Evolutionary conservation across 257 asterid genomes (phyloP).

Genomic region (Scutellaria minor): DNA sequence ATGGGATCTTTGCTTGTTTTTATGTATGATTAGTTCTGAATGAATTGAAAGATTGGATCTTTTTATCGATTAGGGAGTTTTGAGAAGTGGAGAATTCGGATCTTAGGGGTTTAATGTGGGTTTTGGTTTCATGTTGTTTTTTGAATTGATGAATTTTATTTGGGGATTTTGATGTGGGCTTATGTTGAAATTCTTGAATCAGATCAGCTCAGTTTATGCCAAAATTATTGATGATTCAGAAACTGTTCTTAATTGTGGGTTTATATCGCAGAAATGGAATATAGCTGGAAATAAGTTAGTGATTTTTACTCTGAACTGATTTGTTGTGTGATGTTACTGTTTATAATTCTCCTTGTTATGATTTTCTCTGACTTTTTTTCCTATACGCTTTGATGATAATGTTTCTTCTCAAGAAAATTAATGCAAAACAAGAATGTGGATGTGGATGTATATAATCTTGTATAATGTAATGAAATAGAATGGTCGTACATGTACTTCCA

Average conservation of each 20-base stretch:
- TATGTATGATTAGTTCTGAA: constrained; percentile 5
- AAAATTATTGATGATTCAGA: background rate
- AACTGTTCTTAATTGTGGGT: background rate
- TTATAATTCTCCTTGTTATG: background rate
- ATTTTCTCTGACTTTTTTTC: background rate
- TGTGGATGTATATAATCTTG: no score
- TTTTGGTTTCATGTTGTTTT: constrained; percentile 28
- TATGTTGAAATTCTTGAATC: background rate
- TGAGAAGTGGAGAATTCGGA: constrained; percentile 27
- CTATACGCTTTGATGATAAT: no score
- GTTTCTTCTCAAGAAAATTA: no score
- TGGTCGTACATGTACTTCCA: background rate
- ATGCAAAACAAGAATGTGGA: no score
- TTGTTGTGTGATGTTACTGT: background rate
- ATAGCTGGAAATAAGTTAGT: background rate
- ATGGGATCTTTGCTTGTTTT: constrained; percentile 32
- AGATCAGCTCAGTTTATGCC: background rate
- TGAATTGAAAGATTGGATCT: constrained; percentile 28
- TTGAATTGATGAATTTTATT: background rate
- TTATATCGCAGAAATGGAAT: background rate
- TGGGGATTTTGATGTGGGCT: background rate
- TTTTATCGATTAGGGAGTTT: constrained; percentile 11
- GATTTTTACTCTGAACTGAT: no score
- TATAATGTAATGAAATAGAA: no score
- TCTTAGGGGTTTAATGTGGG: constrained; percentile 38